These are phyloP conservation scores for Gentiana dahurica DNA, from an alignment of 257 asterid genomes.

Conservation along the genomic window DNA sequence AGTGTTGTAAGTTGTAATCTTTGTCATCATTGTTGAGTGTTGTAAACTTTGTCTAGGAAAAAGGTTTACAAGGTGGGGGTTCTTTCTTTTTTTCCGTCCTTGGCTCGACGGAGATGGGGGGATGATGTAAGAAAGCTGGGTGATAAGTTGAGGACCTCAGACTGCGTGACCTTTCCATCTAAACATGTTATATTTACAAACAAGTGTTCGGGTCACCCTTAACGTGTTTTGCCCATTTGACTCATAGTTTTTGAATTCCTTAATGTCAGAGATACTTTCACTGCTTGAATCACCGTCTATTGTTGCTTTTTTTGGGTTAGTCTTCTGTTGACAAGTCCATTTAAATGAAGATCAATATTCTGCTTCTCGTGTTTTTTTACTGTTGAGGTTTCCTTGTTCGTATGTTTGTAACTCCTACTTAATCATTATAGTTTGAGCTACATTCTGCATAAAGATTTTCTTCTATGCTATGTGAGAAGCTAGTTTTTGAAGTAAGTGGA, in stretches of 20 bases:
- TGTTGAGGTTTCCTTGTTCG: background rate
- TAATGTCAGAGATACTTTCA: background rate
- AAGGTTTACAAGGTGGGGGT: no score
- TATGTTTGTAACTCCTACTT: background rate
- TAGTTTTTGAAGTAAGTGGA: background rate
- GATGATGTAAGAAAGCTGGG: no score
- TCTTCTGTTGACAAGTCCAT: no score
- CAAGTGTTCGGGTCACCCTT: no score
- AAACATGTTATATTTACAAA: background rate
- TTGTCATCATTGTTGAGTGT: no score
- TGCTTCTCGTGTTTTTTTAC: no score
- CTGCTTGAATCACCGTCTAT: background rate
- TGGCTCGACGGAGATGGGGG: no score
- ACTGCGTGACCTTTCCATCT: background rate
- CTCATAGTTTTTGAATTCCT: background rate
- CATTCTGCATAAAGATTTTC: background rate
- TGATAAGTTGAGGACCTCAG: background rate
- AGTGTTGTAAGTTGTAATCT: no score
- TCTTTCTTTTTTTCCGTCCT: no score
- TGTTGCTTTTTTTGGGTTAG: background rate
- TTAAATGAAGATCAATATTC: no score
- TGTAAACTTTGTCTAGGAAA: no score
- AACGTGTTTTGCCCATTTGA: background rate
- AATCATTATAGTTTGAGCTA: background rate
- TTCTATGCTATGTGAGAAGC: background rate